Evolutionary conservation across 768 basidiomycete species (phyloP).

Genomic region (Lactarius quietus): DNA sequence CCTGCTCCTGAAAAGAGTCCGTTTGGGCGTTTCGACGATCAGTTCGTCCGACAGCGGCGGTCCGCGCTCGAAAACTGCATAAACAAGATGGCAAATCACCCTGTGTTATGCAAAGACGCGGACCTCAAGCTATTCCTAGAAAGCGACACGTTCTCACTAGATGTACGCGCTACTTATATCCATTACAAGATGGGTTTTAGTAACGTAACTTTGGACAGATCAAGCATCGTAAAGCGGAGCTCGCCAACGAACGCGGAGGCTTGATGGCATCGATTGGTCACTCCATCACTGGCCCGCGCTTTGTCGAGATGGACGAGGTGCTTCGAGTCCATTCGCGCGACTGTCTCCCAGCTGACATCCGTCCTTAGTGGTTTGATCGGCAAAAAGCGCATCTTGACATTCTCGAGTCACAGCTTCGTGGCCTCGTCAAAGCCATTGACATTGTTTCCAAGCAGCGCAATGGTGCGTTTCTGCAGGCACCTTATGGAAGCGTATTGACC

Average conservation of each 20-base stretch:
- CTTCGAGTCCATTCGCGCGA: slow-evolving; percentile 11
- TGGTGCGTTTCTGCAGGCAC: slow-evolving; percentile 39
- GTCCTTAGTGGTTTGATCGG: slow-evolving; percentile 84
- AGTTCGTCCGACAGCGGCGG: slow-evolving; percentile 85
- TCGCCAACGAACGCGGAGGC: slow-evolving; percentile 74
- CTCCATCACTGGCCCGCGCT: slow-evolving; percentile 74
- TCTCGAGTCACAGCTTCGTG: slow-evolving; percentile 84
- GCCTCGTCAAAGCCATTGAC: slow-evolving; percentile 85
- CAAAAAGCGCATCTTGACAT: slow-evolving; percentile 83
- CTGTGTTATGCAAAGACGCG: slow-evolving; percentile 80
- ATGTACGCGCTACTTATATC: slow-evolving; percentile 50
- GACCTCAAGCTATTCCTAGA: slow-evolving; percentile 91
- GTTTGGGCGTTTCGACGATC: slow-evolving; percentile 88
- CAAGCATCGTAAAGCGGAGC: slow-evolving; percentile 79
- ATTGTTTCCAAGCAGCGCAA: slow-evolving; percentile 76
- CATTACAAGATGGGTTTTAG: neutral
- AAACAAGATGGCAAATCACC: slow-evolving; percentile 90
- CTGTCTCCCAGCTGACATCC: neutral
- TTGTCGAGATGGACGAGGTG: slow-evolving; percentile 87
- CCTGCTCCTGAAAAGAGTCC: slow-evolving; percentile 95
- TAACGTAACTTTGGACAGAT: slow-evolving; percentile 48
- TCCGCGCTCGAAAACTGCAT: slow-evolving; percentile 85
- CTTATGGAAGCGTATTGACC: neutral
- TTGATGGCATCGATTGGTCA: slow-evolving; percentile 82
- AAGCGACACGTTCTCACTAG: slow-evolving; percentile 85